Evolutionary conservation across 225 moss, liverwort and hornwort species (phyloP).

Genomic region (Antitrichia curtipendula): DNA sequence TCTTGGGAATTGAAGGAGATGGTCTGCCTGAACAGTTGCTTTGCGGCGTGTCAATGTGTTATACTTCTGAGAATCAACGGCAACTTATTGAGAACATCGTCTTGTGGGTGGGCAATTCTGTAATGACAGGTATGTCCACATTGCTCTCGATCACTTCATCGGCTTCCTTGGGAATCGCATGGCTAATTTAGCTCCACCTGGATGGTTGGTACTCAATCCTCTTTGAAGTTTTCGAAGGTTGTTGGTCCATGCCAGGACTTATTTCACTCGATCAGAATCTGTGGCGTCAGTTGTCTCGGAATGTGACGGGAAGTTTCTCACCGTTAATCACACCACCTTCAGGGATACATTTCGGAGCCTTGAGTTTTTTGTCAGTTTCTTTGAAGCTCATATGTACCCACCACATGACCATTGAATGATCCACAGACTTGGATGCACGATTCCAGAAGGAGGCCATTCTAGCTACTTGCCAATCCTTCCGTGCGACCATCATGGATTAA

Average conservation of each 20-base stretch:
- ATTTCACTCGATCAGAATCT: neutral
- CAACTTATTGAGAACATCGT: constrained; percentile 72
- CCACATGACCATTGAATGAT: neutral
- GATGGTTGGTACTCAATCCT: neutral
- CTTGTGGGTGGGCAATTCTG: constrained; percentile 56
- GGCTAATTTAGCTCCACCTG: neutral
- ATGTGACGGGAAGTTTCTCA: too few species aligned
- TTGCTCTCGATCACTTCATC: neutral
- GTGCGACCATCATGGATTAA: constrained; percentile 57
- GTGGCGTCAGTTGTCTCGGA: neutral
- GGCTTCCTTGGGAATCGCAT: neutral
- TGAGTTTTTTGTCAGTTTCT: neutral
- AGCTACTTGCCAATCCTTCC: constrained; percentile 61
- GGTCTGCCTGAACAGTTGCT: constrained; percentile 65
- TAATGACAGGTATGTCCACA: constrained; percentile 35
- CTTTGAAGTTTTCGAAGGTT: neutral
- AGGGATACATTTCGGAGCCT: neutral
- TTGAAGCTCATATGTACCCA: neutral
- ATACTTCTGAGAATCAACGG: constrained; percentile 67
- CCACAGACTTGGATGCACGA: constrained; percentile 56
- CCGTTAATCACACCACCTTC: too few species aligned
- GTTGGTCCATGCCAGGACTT: too few species aligned
- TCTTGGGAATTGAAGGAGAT: constrained; percentile 58
- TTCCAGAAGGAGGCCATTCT: constrained; percentile 50
- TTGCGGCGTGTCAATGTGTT: constrained; percentile 60